These are phyloP conservation scores for Sphaerobolus stellatus DNA, from an alignment of 1,284 basidiomycete species.

Conservation along the genomic window DNA sequence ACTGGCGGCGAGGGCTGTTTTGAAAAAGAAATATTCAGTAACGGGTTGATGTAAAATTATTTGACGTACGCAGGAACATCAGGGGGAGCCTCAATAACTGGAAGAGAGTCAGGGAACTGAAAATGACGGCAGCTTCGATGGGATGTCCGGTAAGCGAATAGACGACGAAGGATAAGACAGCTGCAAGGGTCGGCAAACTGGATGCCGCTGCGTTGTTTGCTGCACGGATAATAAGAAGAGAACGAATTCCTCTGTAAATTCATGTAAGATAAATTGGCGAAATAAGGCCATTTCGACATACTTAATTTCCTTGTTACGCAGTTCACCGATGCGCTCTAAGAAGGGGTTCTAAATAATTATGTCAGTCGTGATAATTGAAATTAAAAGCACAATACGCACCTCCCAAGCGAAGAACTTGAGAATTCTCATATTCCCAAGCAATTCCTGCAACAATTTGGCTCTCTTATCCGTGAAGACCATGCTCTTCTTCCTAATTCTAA, in stretches of 20 bases:
- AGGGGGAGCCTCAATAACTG: constrained; percentile 72
- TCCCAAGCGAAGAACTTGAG: constrained; percentile 92
- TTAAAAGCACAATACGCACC: constrained; percentile 14
- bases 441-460: constrained; percentile 79
- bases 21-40: constrained; percentile 32
- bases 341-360: constrained; percentile 50
- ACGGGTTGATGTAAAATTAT: neutral
- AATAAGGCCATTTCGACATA: constrained; percentile 23
- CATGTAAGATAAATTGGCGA: constrained; percentile 3
- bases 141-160: constrained; percentile 71
- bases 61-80: constrained; percentile 65
- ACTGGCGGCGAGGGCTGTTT: constrained; percentile 68
- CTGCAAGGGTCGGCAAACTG: constrained; percentile 76
- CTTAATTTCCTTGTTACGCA: constrained; percentile 73
- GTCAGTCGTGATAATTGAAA: neutral
- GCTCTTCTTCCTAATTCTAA: constrained; percentile 67
- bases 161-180: constrained; percentile 83
- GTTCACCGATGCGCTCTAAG: constrained; percentile 66
- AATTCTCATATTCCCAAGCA: constrained; percentile 83
- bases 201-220: constrained; percentile 68
- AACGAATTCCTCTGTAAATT: constrained; percentile 61
- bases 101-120: constrained; percentile 83
- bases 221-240: constrained; percentile 70
- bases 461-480: constrained; percentile 84
- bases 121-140: constrained; percentile 70